A percentile compares a stretch with the other conserved stretches of the same genome.
These are phyloP conservation scores for Telopea speciosissima DNA, from an alignment of 177 flowering plant species.

Conservation along the genomic window DNA sequence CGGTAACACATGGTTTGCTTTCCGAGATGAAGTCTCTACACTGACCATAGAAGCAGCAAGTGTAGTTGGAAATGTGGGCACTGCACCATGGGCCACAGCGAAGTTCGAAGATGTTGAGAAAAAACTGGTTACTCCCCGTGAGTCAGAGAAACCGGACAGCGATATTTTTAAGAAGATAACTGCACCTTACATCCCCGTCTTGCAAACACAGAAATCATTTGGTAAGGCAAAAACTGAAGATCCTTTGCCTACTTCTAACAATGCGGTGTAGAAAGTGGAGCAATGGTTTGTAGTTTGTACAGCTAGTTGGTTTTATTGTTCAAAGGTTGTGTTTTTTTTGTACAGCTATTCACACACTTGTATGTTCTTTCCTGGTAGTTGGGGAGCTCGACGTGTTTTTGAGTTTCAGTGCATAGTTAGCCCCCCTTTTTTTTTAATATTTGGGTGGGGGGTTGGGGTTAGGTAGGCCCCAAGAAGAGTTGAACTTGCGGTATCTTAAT, in stretches of 20 bases:
- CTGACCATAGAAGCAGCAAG: constrained; percentile 44
- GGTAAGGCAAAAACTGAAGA: constrained; percentile 27
- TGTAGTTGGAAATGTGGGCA: constrained; percentile 26
- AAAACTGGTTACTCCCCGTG: constrained; percentile 45
- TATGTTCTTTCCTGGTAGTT: neutral
- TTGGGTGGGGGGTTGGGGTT: too few relatives aligned
- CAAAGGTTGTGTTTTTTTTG: neutral
- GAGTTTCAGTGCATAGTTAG: too few relatives aligned
- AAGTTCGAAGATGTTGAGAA: constrained; percentile 74
- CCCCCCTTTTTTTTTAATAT: too few relatives aligned
- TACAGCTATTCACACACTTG: neutral
- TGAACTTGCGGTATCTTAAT: too few relatives aligned
- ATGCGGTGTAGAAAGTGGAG: constrained; percentile 3
- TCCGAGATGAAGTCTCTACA: constrained; percentile 66
- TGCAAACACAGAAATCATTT: constrained; percentile 11
- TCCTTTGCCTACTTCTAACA: constrained; percentile 3
- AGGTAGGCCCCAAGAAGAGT: too few relatives aligned
- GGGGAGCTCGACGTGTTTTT: too few relatives aligned
- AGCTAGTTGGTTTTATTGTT: neutral
- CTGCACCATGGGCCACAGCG: constrained; percentile 75
- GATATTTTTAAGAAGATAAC: neutral
- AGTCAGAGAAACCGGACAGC: neutral
- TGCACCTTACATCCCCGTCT: neutral
- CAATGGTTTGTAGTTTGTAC: neutral
- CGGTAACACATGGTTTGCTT: constrained; percentile 79